Percentiles rank a stretch among this genome's conserved stretches.
phyloP scores from a whole-genome alignment of 1,284 basidiomycete species.

The Lentinula novae-zelandiae region DNA sequence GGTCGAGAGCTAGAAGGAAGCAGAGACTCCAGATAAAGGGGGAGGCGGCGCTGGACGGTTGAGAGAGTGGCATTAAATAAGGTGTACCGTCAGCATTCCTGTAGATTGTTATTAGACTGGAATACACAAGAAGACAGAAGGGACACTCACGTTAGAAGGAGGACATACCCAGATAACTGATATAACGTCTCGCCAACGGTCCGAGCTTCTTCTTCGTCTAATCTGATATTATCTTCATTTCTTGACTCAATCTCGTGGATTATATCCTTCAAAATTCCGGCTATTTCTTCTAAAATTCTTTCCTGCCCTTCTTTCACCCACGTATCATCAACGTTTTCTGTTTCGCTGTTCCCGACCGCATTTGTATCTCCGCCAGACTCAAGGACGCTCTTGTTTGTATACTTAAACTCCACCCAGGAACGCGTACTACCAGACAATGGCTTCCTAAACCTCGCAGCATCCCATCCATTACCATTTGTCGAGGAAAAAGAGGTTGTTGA shows the following conservation, averaged over 20 bases:
- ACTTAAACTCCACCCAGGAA: conserved; percentile 50
- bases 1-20: conserved; percentile 57
- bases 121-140: conserved; percentile 19
- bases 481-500: conserved; percentile 28
- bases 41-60: conserved; percentile 30
- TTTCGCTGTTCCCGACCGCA: background rate
- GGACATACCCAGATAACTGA: conserved; percentile 55
- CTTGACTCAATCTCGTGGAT: conserved; percentile 66
- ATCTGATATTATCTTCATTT: conserved; percentile 40
- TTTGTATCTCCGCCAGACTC: background rate
- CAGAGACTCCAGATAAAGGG: conserved; percentile 57
- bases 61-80: conserved; percentile 48
- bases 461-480: conserved; percentile 46
- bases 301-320: conserved; percentile 40
- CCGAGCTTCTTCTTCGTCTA: conserved; percentile 64
- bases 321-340: conserved; percentile 13
- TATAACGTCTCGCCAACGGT: conserved; percentile 58
- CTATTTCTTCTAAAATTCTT: conserved; percentile 61
- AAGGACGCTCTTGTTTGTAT: conserved; percentile 10
- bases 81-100: conserved; percentile 54
- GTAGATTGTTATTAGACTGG: conserved; percentile 6
- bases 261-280: conserved; percentile 64
- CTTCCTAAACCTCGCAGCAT: conserved; percentile 54
- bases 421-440: conserved; percentile 45
- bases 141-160: conserved; percentile 36